Base-by-base conservation (phyloP, 129 eudicot species). In the Glebionis coronaria region DNA sequence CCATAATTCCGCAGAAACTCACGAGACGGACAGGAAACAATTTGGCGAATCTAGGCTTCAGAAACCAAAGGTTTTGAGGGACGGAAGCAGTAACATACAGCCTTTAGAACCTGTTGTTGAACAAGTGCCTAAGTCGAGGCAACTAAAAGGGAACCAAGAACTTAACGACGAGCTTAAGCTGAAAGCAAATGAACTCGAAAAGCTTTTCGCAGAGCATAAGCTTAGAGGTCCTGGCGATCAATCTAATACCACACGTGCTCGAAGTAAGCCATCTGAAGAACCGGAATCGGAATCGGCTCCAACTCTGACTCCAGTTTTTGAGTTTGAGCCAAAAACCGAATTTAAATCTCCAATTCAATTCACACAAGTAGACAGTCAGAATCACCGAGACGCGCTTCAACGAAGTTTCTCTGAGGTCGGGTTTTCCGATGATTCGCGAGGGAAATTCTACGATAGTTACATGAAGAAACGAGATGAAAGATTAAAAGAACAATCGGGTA, bases 151-250 rank as follows among this genome's bases (percentile, higher is more conserved):
- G 65, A 93, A 86, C 50, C 99, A 86, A 75, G 99, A 85, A 50
- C 88, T 82, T 21, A 89, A 94, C 65, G 97, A 94, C 56, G 98
- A 88, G 69, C 78, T 94, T 61, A 83, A 90, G 76, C 7, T 87
- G 78, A 94, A 94, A 86, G 99, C 95, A 54, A 87, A 83, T 72
- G 99, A 94, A 73, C 90, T 94, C 15, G 99, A 94, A 75, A 94
- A 84, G 80, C 93, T 94, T 58, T 94, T 82, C 67, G 97, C 99
- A 0, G 97, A 90, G 78, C 99, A 94, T 75, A 94, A 94, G 65
- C 88, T 89, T 64, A 88, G 99, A 77, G 87, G 44, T 29, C 96
- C 98, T 16, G 95, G 69, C 42, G 89, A 84, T 38, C 86, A 82
- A 67, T 74, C 84, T 12, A 76, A 74, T 75, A 56, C 83, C 60